Conservation (phyloP, 768 basidiomycete genomes). For the Mycena albidolilacea region DNA sequence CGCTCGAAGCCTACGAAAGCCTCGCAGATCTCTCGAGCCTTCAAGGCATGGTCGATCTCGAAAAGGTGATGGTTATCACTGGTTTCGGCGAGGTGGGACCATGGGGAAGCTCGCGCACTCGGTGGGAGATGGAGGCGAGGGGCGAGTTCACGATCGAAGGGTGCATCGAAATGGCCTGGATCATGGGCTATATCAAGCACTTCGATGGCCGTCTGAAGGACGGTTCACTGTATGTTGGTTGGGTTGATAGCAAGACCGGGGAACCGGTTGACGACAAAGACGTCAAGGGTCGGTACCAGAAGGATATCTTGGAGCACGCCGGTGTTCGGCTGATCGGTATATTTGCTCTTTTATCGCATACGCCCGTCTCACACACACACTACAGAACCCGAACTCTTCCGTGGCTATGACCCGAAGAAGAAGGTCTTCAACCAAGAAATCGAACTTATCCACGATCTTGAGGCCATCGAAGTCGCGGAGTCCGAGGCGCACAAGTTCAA, state of each 20-base stretch:
- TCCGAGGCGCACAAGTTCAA: conserved; percentile 96
- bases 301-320: conserved; percentile 91
- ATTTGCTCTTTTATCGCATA: conserved; percentile 41
- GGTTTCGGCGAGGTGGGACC: conserved; percentile 98
- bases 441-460: conserved; percentile 96
- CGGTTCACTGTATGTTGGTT: conserved; percentile 94
- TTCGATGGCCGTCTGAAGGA: conserved; percentile 97
- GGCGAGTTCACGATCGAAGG: conserved; percentile 99
- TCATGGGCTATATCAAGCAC: conserved; percentile 99
- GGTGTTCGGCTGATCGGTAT: conserved; percentile 95
- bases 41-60: conserved; percentile 92
- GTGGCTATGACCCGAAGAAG: conserved; percentile 97
- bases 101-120: conserved; percentile 97
- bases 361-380: conserved; percentile 31
- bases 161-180: conserved; percentile 99
- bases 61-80: conserved; percentile 96
- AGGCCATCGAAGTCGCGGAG: conserved; percentile 94
- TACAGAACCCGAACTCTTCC: conserved; percentile 96
- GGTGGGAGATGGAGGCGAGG: conserved; percentile 99
- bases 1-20: conserved; percentile 78
- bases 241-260: conserved; percentile 94
- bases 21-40: conserved; percentile 84
- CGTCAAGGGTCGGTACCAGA: conserved; percentile 93
- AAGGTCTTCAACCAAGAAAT: conserved; percentile 98
- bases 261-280: conserved; percentile 99